These are phyloP conservation scores for Colletotrichum sp. DNA, from an alignment of 2,329 filamentous ascomycete species.

Conservation along the genomic window DNA sequence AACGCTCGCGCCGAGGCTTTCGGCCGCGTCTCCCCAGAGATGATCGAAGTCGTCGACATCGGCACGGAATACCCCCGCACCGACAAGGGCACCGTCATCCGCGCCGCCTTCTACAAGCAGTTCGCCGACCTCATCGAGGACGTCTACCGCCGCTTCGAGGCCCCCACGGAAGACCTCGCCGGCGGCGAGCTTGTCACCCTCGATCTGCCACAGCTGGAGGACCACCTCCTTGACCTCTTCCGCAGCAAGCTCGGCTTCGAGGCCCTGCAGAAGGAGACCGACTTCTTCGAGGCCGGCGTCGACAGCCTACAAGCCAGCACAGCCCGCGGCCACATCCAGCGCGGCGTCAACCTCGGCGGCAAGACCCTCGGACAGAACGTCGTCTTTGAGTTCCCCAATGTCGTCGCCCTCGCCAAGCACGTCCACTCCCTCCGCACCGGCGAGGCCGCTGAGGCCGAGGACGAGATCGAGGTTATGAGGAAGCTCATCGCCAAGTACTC, in stretches of 20 bases:
- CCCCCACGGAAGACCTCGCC: background rate
- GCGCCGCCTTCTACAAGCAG: constrained; percentile 43
- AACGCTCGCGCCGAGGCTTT: constrained; percentile 57
- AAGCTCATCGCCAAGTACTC: constrained; percentile 41
- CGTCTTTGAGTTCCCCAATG: constrained; percentile 45
- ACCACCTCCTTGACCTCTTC: constrained; percentile 25
- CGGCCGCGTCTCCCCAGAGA: constrained; percentile 54
- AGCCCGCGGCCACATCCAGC: constrained; percentile 43
- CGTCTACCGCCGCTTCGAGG: constrained; percentile 20
- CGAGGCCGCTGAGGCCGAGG: constrained; percentile 12
- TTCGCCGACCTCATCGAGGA: constrained; percentile 49
- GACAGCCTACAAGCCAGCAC: constrained; percentile 52
- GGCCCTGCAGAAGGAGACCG: constrained; percentile 28
- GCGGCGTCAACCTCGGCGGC: constrained; percentile 38
- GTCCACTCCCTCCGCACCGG: constrained; percentile 26
- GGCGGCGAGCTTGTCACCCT: constrained; percentile 3
- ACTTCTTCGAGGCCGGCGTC: constrained; percentile 48
- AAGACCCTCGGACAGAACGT: constrained; percentile 36
- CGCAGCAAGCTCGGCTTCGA: constrained; percentile 30
- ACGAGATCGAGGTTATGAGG: constrained; percentile 35
- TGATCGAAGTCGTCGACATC: constrained; percentile 51
- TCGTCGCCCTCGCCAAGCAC: constrained; percentile 36
- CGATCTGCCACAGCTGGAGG: constrained; percentile 27
- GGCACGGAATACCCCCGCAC: constrained; percentile 48
- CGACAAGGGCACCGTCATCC: constrained; percentile 58